phyloP scores from a whole-genome alignment of 2,329 filamentous ascomycete species.

The Talaromyces sp. region DNA sequence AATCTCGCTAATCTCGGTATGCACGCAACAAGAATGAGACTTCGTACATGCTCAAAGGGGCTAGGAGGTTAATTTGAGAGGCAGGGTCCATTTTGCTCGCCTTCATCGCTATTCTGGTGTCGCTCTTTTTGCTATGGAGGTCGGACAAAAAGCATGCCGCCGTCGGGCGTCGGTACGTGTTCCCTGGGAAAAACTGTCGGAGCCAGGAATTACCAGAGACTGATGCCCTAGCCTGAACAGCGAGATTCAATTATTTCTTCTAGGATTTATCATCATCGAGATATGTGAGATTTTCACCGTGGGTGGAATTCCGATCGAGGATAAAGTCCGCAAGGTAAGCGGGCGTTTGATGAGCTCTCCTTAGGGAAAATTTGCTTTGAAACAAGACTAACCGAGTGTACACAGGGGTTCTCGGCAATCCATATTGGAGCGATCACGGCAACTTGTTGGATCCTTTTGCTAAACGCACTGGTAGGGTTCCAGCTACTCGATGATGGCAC shows the following conservation, averaged over 20 bases:
- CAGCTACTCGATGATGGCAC: constrained; percentile 95
- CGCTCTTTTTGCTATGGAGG: constrained; percentile 70
- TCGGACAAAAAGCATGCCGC: constrained; percentile 91
- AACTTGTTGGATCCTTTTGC: constrained; percentile 84
- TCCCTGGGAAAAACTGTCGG: neutral
- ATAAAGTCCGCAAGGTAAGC: constrained; percentile 67
- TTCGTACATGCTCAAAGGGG: neutral
- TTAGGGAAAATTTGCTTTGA: neutral
- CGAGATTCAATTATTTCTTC: constrained; percentile 94
- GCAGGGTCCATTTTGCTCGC: constrained; percentile 84
- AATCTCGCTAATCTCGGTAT: constrained; percentile 81
- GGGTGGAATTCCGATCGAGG: constrained; percentile 78
- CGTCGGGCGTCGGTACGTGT: constrained; percentile 79
- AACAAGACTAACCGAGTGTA: constrained; percentile 12
- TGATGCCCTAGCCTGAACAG: constrained; percentile 51
- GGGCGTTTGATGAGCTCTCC: constrained; percentile 32
- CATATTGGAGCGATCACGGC: constrained; percentile 89
- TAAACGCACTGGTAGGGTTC: constrained; percentile 91
- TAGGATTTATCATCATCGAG: constrained; percentile 81
- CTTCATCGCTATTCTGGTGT: constrained; percentile 71
- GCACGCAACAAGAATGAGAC: constrained; percentile 24
- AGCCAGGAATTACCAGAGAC: constrained; percentile 5
- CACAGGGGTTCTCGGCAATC: constrained; percentile 80
- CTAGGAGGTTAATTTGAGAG: neutral
- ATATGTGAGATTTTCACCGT: constrained; percentile 98